Evolutionary conservation across 2,329 filamentous ascomycete genomes (phyloP), one percentile per base, ranked within the genome.

Genomic region (Fusarium chuoi): DNA sequence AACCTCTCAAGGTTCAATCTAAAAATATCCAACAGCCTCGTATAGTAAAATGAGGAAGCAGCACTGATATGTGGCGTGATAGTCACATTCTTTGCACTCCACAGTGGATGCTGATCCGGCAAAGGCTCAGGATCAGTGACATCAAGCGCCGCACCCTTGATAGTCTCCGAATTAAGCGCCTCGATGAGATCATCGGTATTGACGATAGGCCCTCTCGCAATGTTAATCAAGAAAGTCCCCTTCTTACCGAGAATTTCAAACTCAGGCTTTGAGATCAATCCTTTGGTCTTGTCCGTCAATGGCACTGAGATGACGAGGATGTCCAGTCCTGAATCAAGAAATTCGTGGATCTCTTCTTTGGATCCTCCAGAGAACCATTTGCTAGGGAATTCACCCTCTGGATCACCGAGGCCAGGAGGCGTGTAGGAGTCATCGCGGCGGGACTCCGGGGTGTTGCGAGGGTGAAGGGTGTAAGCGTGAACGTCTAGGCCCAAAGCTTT

Each of bases 121-220:
- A 96, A 80, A 1, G 94, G 94, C 80, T 96, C 94, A 0, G 93
- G 93, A 68, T 95, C 93, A 4, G 93, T 93, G 2, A 96, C 93
- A 79, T 95, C 93, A 45, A 96, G 82, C 4, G 93, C 93, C 0
- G 93, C 94, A 36, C 93, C 93, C 7, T 85, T 78, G 54, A 87
- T 83, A 22, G 79, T 54, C 10, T 79, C 84, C 7, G 71, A 71
- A 44, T 87, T 82, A 17, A 95, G 82, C 0, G 92, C 91, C 4
- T 84, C 84, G 24, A 94, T 87, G 57, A 96, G 79, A 4, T 89
- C 91, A 5, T 87, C 82, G 5, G 85, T 86, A 55, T 85, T 77
- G 28, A 89, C 79, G 20, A 88, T 82, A 0, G 83, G 82, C 0
- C 86, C 93, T 5, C 93, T 88, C 0, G 91, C 89, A 71, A 95